Percentiles rank a stretch among this genome's conserved stretches.
Conservation (phyloP, 2,329 filamentous ascomycete genomes). For the Xylariomycetidae sp. region DNA sequence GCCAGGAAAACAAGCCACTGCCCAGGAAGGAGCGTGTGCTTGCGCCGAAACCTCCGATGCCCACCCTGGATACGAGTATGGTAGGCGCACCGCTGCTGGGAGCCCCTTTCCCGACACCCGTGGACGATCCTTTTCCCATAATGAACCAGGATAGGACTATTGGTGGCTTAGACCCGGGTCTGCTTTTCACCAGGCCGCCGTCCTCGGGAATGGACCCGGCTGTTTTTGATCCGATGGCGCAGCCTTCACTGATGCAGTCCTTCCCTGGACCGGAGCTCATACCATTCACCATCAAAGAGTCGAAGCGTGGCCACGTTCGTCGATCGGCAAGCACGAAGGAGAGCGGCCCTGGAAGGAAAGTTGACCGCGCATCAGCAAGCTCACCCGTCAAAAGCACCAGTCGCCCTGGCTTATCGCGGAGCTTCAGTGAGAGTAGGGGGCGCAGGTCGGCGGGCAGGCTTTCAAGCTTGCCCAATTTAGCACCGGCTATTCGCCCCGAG, state of each 20-base stretch:
- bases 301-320: conserved; percentile 33
- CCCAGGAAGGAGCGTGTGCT: conserved; percentile 38
- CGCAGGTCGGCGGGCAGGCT: conserved; percentile 36
- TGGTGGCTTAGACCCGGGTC: conserved; percentile 51
- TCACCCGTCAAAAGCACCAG: conserved; percentile 44
- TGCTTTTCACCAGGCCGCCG: conserved; percentile 49
- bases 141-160: conserved; percentile 30
- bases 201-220: conserved; percentile 39
- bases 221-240: conserved; percentile 26
- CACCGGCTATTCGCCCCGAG: conserved; percentile 36
- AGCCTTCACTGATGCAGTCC: conserved; percentile 21
- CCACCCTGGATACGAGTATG: conserved; percentile 32
- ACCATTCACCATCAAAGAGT: conserved; percentile 18
- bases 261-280: conserved; percentile 21
- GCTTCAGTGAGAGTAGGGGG: conserved; percentile 47
- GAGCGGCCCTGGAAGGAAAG: conserved; percentile 32
- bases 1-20: conserved; percentile 31
- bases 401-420: conserved; percentile 46
- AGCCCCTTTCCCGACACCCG: conserved; percentile 35
- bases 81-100: conserved; percentile 33
- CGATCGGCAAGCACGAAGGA: conserved; percentile 42
- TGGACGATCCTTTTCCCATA: conserved; percentile 47
- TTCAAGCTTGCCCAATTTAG: conserved; percentile 38
- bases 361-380: conserved; percentile 35
- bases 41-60: conserved; percentile 43